A percentile compares a stretch with the other conserved stretches of the same genome.
Conservation (phyloP, 176 grass and related monocot genomes). For the Lolium perenne region DNA sequence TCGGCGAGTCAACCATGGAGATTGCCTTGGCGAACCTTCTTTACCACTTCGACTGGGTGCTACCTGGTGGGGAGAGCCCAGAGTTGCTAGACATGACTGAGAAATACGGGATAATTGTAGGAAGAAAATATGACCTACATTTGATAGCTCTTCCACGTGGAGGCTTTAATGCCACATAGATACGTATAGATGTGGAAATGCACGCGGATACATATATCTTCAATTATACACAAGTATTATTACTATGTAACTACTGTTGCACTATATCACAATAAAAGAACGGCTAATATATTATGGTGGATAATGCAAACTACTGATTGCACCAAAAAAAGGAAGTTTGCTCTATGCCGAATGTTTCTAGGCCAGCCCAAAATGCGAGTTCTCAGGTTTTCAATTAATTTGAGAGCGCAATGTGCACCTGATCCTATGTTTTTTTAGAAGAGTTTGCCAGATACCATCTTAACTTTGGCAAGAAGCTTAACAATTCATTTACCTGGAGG, state of each 20-base stretch:
- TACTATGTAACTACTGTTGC: not conserved
- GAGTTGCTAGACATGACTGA: not conserved
- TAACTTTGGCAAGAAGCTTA: too few relatives aligned
- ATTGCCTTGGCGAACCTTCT: not conserved
- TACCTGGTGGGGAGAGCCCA: not conserved
- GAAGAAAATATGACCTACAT: conserved; percentile 12
- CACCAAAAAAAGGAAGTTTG: not conserved
- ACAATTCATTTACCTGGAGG: too few relatives aligned
- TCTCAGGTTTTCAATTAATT: too few relatives aligned
- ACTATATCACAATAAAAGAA: not conserved
- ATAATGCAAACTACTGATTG: not conserved
- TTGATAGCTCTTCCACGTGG: not conserved
- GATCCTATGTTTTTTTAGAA: too few relatives aligned
- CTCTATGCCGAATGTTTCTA: not conserved
- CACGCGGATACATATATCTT: not conserved
- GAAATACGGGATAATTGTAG: not conserved
- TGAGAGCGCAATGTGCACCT: too few relatives aligned
- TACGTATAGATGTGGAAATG: not conserved
- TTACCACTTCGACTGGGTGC: not conserved
- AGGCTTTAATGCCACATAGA: not conserved
- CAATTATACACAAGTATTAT: not conserved
- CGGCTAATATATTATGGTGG: not conserved
- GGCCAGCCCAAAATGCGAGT: not conserved
- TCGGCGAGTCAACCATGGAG: not conserved
- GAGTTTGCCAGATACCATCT: too few relatives aligned